Conservation (phyloP, 352 stramenopile species). For the Pythium grandisporangium region DNA sequence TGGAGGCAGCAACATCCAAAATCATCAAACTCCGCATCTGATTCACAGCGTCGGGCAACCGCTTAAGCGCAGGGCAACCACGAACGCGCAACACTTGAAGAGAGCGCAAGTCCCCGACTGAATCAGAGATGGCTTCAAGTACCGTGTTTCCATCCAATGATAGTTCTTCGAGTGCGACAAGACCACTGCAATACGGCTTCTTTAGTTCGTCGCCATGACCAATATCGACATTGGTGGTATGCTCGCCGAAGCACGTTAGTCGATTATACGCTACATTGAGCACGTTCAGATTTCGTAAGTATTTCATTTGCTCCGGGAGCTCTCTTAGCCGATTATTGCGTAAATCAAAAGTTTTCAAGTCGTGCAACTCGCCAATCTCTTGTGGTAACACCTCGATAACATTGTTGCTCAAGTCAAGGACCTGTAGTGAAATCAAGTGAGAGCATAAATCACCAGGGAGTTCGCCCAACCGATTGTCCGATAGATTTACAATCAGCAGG, state of each 20-base stretch:
- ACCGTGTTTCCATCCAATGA: conserved; percentile 32
- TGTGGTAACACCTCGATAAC: conserved; percentile 27
- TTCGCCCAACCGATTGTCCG: conserved; percentile 30
- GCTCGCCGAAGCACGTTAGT: conserved; percentile 29
- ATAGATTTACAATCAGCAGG: conserved; percentile 56
- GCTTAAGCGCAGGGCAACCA: conserved; percentile 25
- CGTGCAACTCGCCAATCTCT: conserved; percentile 40
- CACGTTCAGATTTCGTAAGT: conserved; percentile 25
- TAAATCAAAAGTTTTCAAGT: conserved; percentile 34
- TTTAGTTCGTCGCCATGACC: too few relatives aligned
- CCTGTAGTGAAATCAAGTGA: conserved; percentile 47
- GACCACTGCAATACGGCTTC: conserved; percentile 22
- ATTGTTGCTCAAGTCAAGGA: conserved; percentile 48
- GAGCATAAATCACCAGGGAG: conserved; percentile 41
- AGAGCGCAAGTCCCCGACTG: conserved; percentile 20
- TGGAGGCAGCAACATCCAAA: conserved; percentile 32
- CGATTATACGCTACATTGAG: conserved; percentile 38
- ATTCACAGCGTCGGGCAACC: conserved; percentile 33
- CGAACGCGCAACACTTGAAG: conserved; percentile 27
- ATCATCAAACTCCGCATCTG: conserved; percentile 21
- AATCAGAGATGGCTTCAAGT: conserved; percentile 23
- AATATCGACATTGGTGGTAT: too few relatives aligned
- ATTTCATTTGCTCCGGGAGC: conserved; percentile 19
- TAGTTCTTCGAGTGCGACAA: conserved; percentile 37
- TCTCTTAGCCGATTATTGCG: conserved; percentile 36